Evolutionary conservation across 202 grass and related monocot species (phyloP).

Genomic region (Sporobolus alterniflorus): DNA sequence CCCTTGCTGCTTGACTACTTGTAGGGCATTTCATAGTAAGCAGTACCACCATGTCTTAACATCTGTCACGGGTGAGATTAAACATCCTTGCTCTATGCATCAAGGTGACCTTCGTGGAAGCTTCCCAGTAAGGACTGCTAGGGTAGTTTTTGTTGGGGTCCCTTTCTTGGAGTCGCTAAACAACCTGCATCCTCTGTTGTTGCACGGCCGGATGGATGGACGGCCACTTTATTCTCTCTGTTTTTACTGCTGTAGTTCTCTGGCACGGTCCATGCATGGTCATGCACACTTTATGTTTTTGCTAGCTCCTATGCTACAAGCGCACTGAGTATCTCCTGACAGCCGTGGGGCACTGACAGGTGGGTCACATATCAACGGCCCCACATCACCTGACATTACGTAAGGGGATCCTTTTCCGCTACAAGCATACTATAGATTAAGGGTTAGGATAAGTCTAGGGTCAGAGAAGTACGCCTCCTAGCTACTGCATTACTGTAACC

Average conservation of each 20-base stretch:
- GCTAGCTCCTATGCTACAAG: conserved; percentile 58
- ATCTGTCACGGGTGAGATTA: conserved; percentile 40
- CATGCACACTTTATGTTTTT: conserved; percentile 52
- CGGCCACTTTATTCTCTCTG: conserved; percentile 55
- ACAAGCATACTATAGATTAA: too few species aligned
- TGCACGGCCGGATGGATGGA: conserved; percentile 45
- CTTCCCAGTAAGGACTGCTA: conserved; percentile 37
- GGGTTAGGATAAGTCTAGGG: conserved; percentile 48
- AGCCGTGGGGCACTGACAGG: too few species aligned
- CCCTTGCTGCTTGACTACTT: neutral
- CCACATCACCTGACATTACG: too few species aligned
- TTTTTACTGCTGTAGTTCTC: conserved; percentile 46
- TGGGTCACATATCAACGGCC: too few species aligned
- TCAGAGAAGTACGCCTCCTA: conserved; percentile 56
- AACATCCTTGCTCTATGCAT: conserved; percentile 32
- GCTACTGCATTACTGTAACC: conserved; percentile 56
- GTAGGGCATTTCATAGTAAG: conserved; percentile 22
- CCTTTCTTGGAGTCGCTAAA: conserved; percentile 59
- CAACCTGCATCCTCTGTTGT: conserved; percentile 42
- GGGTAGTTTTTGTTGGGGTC: conserved; percentile 38
- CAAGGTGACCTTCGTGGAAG: conserved; percentile 61
- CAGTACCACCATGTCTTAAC: conserved; percentile 37
- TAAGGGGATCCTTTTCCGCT: too few species aligned
- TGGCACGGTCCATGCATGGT: conserved; percentile 23
- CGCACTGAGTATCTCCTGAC: too few species aligned